phyloP scores from a whole-genome alignment of 352 stramenopile genomes.

The Phytopythium aichiense region DNA sequence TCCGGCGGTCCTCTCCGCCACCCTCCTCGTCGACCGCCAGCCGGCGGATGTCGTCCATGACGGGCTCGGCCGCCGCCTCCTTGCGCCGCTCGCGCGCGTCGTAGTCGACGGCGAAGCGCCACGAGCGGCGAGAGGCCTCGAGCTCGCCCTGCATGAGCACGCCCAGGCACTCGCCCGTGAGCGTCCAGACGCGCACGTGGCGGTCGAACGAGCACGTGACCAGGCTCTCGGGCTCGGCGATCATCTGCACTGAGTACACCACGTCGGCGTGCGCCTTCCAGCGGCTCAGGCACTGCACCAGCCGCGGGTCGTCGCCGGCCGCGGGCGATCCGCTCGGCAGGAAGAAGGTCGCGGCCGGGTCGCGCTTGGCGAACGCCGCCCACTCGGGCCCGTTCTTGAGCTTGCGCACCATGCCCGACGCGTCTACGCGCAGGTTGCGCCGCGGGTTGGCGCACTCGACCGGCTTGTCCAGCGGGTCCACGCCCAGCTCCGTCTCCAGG shows the following conservation, averaged over 20 bases:
- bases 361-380: slow-evolving; percentile 41
- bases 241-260: slow-evolving; percentile 74
- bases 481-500: slow-evolving; percentile 43
- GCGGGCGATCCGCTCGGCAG: slow-evolving; percentile 51
- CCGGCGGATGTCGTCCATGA: slow-evolving; percentile 57
- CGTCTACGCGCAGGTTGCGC: slow-evolving; percentile 71
- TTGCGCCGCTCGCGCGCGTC: slow-evolving; percentile 65
- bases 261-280: slow-evolving; percentile 76
- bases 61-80: slow-evolving; percentile 40
- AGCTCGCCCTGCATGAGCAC: slow-evolving; percentile 74
- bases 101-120: slow-evolving; percentile 76
- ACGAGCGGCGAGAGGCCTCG: slow-evolving; percentile 35
- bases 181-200: slow-evolving; percentile 67
- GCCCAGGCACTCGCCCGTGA: slow-evolving; percentile 61
- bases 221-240: slow-evolving; percentile 58
- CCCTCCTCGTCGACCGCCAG: slow-evolving; percentile 21
- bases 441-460: slow-evolving; percentile 71
- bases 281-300: slow-evolving; percentile 37
- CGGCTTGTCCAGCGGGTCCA: slow-evolving; percentile 40
- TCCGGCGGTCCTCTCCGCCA: slow-evolving; percentile 10
- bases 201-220: slow-evolving; percentile 80
- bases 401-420: slow-evolving; percentile 64
- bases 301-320: slow-evolving; percentile 16
- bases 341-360: slow-evolving; percentile 57
- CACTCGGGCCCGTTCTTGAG: slow-evolving; percentile 60